These are phyloP conservation scores for Pseudognaphalium luteoalbum DNA, from an alignment of 129 eudicot genomes.

Conservation along the genomic window DNA sequence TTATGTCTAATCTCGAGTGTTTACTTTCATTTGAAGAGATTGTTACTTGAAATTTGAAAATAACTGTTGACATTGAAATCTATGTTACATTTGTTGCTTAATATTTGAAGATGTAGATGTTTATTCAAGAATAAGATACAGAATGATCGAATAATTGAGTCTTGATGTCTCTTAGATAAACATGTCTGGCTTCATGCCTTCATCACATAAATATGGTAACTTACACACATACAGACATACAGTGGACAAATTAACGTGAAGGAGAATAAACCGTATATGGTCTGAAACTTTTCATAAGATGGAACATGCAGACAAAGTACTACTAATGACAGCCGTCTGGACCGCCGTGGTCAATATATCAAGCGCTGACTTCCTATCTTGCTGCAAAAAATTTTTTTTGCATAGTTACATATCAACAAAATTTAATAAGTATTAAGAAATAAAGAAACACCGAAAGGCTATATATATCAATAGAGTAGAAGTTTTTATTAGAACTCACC, in stretches of 20 bases:
- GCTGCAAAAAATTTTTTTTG: no score
- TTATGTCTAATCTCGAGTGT: not conserved
- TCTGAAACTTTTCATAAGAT: slow-evolving; percentile 20
- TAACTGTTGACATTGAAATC: slow-evolving; percentile 9
- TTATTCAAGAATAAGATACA: no score
- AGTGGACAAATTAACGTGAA: not conserved
- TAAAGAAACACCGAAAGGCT: not conserved
- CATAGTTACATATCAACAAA: no score
- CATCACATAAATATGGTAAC: not conserved
- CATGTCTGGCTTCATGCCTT: no score
- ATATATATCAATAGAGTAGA: not conserved
- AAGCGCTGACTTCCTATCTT: no score
- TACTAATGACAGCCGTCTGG: slow-evolving; percentile 16
- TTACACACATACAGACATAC: not conserved
- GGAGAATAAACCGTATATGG: not conserved
- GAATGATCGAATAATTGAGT: no score
- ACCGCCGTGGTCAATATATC: no score
- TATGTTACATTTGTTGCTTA: not conserved
- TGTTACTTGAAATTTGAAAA: slow-evolving; percentile 27
- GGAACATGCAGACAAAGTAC: slow-evolving; percentile 19
- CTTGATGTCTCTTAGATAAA: no score
- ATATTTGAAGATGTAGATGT: not conserved
- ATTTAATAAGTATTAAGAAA: no score
- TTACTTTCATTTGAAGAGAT: slow-evolving; percentile 17
- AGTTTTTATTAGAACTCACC: slow-evolving; percentile 18